Evolutionary conservation across 2,329 filamentous ascomycete species (phyloP), one percentile per base, ranked within the genome.

Genomic region (Zasmidium cellare): DNA sequence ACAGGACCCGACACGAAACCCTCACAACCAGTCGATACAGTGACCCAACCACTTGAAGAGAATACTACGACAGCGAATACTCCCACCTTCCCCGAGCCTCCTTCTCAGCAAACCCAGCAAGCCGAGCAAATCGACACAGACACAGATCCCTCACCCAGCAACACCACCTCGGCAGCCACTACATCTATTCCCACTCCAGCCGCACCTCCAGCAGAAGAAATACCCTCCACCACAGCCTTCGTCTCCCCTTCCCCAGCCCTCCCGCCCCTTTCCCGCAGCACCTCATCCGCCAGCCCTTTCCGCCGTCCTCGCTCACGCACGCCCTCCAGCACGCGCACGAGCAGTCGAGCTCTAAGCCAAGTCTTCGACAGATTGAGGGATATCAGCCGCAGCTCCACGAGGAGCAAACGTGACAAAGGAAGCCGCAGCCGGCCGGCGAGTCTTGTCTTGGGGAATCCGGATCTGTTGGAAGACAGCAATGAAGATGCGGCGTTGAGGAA

Each of bases 391-490:
- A 51, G 54, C 6, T 57, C 55, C 3, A 57, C 25, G 7, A 45
- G 25, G 16, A 31, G 18, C 25, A 35, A 20, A 3, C 38, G 35
- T 5, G 24, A 44, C 18, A 52, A 56, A 20, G 50, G 41, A 3
- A 62, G 60, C 52, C 45, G 59, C 23, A 64, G 62, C 46, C 54
- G 62, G 18, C 62, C 62, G 9, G 53, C 51, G 18, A 64, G 62
- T 46, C 23, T 64, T 28, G 51, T 60, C 28, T 45, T 62, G 11
- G 41, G 44, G 3, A 59, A 56, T 38, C 51, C 54, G 12, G 48
- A 62, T 44, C 28, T 60, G 2, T 14, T 62, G 18, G 58, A 50
- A 25, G 51, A 18, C 9, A 16, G 22, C 3, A 9, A 58, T 45
- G 57, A 56, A 49, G 46, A 51, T 7, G n/a, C n/a, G 22, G 22